These are phyloP conservation scores for Rugosomyces carneus DNA, from an alignment of 1,284 basidiomycete genomes.

Conservation along the genomic window DNA sequence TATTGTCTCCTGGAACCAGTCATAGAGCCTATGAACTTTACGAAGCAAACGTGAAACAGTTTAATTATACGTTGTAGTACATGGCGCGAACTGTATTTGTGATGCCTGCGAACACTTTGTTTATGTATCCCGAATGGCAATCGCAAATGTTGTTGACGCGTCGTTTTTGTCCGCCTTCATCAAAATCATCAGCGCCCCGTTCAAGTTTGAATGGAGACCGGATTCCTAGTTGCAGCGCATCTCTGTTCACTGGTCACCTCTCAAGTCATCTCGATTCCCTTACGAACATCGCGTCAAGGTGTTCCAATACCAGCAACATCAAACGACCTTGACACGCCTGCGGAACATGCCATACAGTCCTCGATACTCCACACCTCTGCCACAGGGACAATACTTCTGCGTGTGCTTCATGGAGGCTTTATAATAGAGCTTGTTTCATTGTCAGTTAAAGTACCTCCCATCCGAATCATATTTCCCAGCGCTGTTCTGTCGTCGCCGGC, in stretches of 20 bases:
- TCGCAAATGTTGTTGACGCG: neutral
- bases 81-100: too few relatives aligned
- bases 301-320: conserved; percentile 38
- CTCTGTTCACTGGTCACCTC: conserved; percentile 57
- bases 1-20: too few relatives aligned
- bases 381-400: conserved; percentile 67
- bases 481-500: conserved; percentile 62
- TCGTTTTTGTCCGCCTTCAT: neutral
- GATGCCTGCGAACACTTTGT: neutral
- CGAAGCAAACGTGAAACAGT: too few relatives aligned
- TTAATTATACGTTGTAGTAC: too few relatives aligned
- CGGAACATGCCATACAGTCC: conserved; percentile 72
- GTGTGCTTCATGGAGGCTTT: conserved; percentile 69
- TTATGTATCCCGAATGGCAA: too few relatives aligned
- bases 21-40: too few relatives aligned
- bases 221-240: conserved; percentile 54
- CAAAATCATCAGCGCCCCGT: neutral
- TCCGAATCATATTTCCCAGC: conserved; percentile 77
- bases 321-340: conserved; percentile 47
- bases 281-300: conserved; percentile 54
- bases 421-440: conserved; percentile 76
- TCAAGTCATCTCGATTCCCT: conserved; percentile 45
- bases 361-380: conserved; percentile 49
- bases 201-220: conserved; percentile 29
- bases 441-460: conserved; percentile 51